Conservation (phyloP, 179 eudicot species). For the Beta macrorhiza region DNA sequence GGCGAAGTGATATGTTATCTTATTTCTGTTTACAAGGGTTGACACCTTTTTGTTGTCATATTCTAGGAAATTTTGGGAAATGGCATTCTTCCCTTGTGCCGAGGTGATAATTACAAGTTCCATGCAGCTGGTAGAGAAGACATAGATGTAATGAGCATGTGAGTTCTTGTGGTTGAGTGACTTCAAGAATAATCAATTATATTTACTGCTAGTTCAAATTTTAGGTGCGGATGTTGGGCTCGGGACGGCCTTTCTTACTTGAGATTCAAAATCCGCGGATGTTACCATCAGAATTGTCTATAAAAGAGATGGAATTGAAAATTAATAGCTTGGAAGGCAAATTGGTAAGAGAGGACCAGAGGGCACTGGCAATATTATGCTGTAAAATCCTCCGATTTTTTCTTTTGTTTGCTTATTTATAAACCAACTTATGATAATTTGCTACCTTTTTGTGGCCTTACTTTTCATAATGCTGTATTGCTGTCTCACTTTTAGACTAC, state of each 20-base stretch:
- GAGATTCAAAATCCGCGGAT: constrained; percentile 87
- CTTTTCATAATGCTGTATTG: neutral
- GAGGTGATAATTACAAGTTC: constrained; percentile 85
- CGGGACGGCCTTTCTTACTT: constrained; percentile 90
- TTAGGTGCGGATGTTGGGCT: constrained; percentile 98
- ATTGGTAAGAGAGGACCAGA: constrained; percentile 44
- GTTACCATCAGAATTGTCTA: constrained; percentile 53
- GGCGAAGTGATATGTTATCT: neutral
- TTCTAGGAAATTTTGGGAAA: constrained; percentile 80
- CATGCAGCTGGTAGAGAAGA: constrained; percentile 99
- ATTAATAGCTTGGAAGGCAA: constrained; percentile 62
- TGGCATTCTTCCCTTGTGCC: constrained; percentile 65
- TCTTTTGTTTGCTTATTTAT: neutral
- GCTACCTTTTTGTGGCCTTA: neutral
- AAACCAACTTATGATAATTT: neutral
- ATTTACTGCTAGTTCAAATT: constrained; percentile 25
- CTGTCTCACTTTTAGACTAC: neutral
- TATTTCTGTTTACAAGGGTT: neutral
- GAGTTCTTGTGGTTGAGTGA: constrained; percentile 29
- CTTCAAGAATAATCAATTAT: constrained; percentile 24
- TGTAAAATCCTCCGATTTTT: neutral
- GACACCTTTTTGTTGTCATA: constrained; percentile 18
- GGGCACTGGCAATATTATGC: neutral
- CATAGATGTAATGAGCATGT: constrained; percentile 72
- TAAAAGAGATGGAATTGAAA: constrained; percentile 65